Evolutionary conservation across 23 red algal genomes (phyloP).

Genomic region (Gracilaria vermiculophylla): DNA sequence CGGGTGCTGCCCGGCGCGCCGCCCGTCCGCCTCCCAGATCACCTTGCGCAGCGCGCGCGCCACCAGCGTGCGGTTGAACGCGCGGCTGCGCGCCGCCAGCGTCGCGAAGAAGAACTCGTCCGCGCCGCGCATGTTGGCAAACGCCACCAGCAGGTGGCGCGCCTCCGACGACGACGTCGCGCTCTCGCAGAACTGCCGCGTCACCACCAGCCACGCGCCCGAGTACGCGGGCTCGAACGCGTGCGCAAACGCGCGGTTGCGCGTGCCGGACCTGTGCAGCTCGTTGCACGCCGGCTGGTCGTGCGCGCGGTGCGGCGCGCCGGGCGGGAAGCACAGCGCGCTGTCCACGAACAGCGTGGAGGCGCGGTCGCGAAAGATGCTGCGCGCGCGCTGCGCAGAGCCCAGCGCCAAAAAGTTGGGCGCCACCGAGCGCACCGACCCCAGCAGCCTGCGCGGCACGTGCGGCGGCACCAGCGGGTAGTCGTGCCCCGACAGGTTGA

Average conservation of each 20-base stretch:
- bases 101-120: conserved; percentile 83
- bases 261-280: neutral
- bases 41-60: conserved; percentile 57
- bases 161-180: conserved; percentile 51
- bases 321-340: neutral
- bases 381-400: neutral
- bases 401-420: conserved; percentile 18
- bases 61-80: conserved; percentile 42
- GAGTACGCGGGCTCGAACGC: conserved; percentile 56
- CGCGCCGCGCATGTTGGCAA: conserved; percentile 63
- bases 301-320: conserved; percentile 17
- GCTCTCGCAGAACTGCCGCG: conserved; percentile 57
- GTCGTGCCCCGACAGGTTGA: conserved; percentile 33
- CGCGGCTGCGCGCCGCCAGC: conserved; percentile 37
- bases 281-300: conserved; percentile 20
- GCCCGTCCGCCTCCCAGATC: conserved; percentile 57
- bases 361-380: neutral
- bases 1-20: conserved; percentile 71
- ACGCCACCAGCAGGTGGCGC: conserved; percentile 53
- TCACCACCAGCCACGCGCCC: conserved; percentile 79
- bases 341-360: neutral
- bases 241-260: neutral
- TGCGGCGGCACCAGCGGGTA: neutral
- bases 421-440: neutral
- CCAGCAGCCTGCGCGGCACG: neutral